Evolutionary conservation across 75 land plant genomes (phyloP).

Genomic region (Pinus taeda): DNA sequence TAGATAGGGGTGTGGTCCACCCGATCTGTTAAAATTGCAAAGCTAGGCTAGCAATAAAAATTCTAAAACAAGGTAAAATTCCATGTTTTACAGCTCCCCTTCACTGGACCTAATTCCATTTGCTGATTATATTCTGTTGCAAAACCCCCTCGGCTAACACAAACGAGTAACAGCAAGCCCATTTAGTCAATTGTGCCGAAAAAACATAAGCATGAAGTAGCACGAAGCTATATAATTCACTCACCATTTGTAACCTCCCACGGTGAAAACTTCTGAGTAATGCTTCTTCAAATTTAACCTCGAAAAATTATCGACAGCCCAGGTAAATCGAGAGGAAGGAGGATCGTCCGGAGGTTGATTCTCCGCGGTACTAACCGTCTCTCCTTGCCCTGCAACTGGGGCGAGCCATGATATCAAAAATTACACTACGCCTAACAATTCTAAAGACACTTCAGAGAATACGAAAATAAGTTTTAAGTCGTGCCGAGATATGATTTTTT

Average conservation of each 20-base stretch:
- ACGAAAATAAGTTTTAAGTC: too few relatives aligned
- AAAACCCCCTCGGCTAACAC: too few relatives aligned
- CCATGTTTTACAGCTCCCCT: too few relatives aligned
- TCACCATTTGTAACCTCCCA: constrained; percentile 95
- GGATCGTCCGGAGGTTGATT: constrained; percentile 90
- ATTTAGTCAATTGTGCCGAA: background rate
- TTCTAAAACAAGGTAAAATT: background rate
- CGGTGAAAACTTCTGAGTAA: constrained; percentile 81
- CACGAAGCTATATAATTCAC: background rate
- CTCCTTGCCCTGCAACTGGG: constrained; percentile 55
- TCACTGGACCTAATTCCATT: too few relatives aligned
- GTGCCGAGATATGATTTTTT: background rate
- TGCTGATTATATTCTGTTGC: too few relatives aligned
- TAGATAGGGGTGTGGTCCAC: too few relatives aligned
- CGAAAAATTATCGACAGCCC: constrained; percentile 84
- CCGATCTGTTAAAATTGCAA: too few relatives aligned
- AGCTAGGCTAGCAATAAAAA: too few relatives aligned
- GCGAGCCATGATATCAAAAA: background rate
- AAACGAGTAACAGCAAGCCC: background rate
- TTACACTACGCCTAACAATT: background rate
- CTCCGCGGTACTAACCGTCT: constrained; percentile 59
- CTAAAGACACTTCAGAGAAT: background rate
- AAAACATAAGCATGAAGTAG: background rate
- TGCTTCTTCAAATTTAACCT: constrained; percentile 79
- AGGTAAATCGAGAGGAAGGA: constrained; percentile 72